phyloP scores from a whole-genome alignment of 2,329 filamentous ascomycete genomes.

The Herpotrichia juniperi region DNA sequence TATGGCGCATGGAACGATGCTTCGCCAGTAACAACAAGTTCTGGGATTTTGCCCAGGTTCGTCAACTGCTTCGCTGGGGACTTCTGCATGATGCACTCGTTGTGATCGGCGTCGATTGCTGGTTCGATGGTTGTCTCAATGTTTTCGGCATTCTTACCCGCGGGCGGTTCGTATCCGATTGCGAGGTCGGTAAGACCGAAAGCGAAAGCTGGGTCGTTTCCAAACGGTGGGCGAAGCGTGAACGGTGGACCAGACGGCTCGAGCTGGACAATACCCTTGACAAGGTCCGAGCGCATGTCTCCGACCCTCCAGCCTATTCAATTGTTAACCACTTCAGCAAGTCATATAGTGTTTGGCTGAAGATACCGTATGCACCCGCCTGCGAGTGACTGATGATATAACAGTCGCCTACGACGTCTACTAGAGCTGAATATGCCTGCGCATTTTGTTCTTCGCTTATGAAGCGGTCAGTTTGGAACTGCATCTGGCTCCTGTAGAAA shows the following conservation, averaged over 20 bases:
- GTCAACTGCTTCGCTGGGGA: no score
- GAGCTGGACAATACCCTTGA: slow-evolving; percentile 57
- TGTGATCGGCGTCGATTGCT: slow-evolving; percentile 25
- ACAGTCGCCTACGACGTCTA: slow-evolving; percentile 50
- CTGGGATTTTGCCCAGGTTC: no score
- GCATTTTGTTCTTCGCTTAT: slow-evolving; percentile 41
- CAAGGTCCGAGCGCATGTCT: slow-evolving; percentile 55
- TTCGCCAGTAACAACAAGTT: slow-evolving; percentile 59
- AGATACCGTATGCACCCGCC: neutral
- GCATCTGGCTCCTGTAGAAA: slow-evolving; percentile 54
- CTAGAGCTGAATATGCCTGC: slow-evolving; percentile 49
- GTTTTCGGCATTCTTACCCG: slow-evolving; percentile 23
- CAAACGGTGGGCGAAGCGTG: slow-evolving; percentile 18
- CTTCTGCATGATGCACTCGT: slow-evolving; percentile 50
- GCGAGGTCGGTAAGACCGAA: slow-evolving; percentile 42
- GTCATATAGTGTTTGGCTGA: neutral
- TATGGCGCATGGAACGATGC: slow-evolving; percentile 58
- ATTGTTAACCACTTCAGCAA: no score
- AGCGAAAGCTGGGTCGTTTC: slow-evolving; percentile 26
- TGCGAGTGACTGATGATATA: slow-evolving; percentile 39
- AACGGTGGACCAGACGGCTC: slow-evolving; percentile 63
- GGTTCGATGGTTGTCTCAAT: slow-evolving; percentile 28
- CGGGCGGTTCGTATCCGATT: slow-evolving; percentile 41
- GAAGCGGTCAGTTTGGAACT: slow-evolving; percentile 38
- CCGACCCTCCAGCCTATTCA: slow-evolving; percentile 59